Evolutionary conservation across 805 yeast species (phyloP).

Genomic region (Starmerella etchellsii): DNA sequence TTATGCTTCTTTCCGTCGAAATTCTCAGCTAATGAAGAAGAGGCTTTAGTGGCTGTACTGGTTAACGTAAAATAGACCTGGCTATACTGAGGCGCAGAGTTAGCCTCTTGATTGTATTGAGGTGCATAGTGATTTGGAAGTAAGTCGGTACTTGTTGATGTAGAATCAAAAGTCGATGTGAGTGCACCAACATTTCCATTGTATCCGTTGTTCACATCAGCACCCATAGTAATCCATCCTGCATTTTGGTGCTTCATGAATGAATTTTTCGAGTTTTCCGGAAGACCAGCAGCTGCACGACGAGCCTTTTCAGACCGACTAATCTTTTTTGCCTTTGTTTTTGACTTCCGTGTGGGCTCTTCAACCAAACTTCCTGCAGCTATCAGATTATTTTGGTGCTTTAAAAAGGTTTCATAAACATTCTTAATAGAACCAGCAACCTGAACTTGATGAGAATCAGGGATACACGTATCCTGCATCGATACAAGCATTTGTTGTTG

Average conservation of each 20-base stretch:
- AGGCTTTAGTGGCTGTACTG: not conserved
- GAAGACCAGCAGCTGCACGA: not conserved
- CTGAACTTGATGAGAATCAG: slow-evolving; percentile 5
- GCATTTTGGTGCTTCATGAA: not conserved
- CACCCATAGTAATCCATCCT: slow-evolving; percentile 14
- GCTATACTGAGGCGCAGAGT: not conserved
- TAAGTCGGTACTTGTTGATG: not conserved
- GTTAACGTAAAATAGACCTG: slow-evolving; percentile 7
- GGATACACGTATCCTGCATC: slow-evolving; percentile 5
- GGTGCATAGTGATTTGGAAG: no score
- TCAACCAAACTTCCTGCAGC: slow-evolving; percentile 5
- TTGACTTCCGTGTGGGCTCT: not conserved
- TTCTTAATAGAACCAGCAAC: slow-evolving; percentile 1
- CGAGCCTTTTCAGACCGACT: not conserved
- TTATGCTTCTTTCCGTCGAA: not conserved
- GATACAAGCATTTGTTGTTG: slow-evolving; percentile 9
- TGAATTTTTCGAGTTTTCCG: not conserved
- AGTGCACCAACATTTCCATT: slow-evolving; percentile 5
- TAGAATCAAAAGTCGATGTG: not conserved
- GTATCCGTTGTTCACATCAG: slow-evolving; percentile 11
- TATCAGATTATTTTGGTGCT: slow-evolving; percentile 4
- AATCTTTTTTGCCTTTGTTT: not conserved
- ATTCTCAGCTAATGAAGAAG: not conserved
- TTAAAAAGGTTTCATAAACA: slow-evolving; percentile 1
- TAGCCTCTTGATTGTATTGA: no score